These are phyloP conservation scores for Colletotrichum abscissum DNA, from an alignment of 2,329 filamentous ascomycete species.

Conservation along the genomic window DNA sequence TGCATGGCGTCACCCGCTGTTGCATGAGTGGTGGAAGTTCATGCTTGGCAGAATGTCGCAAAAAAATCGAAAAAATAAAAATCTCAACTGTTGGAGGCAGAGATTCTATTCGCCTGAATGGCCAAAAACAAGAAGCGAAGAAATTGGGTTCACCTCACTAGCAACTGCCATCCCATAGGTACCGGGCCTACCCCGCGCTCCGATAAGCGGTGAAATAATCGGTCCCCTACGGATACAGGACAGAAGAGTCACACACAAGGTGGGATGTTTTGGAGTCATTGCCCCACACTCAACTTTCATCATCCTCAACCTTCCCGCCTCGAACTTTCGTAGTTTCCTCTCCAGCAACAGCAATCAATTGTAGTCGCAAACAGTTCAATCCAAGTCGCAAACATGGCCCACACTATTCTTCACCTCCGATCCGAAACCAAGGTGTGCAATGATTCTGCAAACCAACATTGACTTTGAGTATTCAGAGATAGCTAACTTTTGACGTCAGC, in stretches of 20 bases:
- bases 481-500: background rate
- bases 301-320: background rate
- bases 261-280: slow-evolving; percentile 35
- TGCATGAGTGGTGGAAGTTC: background rate
- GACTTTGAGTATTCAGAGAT: background rate
- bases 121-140: background rate
- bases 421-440: slow-evolving; percentile 70
- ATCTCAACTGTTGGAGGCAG: background rate
- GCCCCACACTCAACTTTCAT: slow-evolving; percentile 12
- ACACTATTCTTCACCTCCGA: slow-evolving; percentile 59
- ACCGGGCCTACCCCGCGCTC: slow-evolving; percentile 29
- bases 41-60: background rate
- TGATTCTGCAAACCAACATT: slow-evolving; percentile 49
- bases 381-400: slow-evolving; percentile 36
- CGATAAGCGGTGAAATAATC: slow-evolving; percentile 27
- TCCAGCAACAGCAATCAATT: background rate
- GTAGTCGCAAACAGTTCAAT: background rate
- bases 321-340: slow-evolving; percentile 17
- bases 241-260: slow-evolving; percentile 15
- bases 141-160: background rate
- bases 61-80: background rate
- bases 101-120: background rate
- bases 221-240: background rate
- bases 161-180: slow-evolving; percentile 21
- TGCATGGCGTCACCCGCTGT: slow-evolving; percentile 9